phyloP scores from a whole-genome alignment of 140 eudicot genomes.

The Erigeron philadelphicus region DNA sequence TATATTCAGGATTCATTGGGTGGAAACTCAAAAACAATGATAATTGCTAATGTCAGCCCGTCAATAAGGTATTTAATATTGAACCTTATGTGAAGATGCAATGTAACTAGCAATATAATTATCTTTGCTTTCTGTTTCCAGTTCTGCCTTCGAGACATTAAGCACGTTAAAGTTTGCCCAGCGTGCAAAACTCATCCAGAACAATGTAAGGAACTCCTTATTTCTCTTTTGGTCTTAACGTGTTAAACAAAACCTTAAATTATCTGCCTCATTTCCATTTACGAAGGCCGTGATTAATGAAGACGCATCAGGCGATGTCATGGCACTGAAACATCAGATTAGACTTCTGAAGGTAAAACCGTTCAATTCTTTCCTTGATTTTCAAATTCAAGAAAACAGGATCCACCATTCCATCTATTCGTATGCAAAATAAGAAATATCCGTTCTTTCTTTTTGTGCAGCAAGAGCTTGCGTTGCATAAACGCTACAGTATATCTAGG shows the following conservation, averaged over 20 bases:
- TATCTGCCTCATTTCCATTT: constrained; percentile 11
- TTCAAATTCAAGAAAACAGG: neutral
- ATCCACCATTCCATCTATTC: neutral
- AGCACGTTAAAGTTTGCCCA: constrained; percentile 96
- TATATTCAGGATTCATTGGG: constrained; percentile 87
- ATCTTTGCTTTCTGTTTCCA: constrained; percentile 28
- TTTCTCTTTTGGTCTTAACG: neutral
- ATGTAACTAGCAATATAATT: neutral
- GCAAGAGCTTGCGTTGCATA: constrained; percentile 87
- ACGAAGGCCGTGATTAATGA: constrained; percentile 91
- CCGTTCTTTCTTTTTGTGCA: constrained; percentile 23
- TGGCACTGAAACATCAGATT: constrained; percentile 69
- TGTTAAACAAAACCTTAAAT: constrained; percentile 12
- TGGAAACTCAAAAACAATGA: constrained; percentile 97
- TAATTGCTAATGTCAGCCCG: constrained; percentile 97
- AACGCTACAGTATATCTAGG: constrained; percentile 56
- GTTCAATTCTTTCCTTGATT: neutral
- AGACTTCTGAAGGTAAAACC: constrained; percentile 59
- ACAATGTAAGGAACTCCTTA: constrained; percentile 59
- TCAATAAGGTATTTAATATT: constrained; percentile 53
- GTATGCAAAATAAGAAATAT: neutral
- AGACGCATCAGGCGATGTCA: constrained; percentile 87
- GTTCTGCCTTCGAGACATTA: constrained; percentile 89
- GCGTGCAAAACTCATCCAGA: constrained; percentile 91
- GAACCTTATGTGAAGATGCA: constrained; percentile 1